These are phyloP conservation scores for Trypanosoma avium DNA, from an alignment of 208 protist genomes.

Conservation along the genomic window DNA sequence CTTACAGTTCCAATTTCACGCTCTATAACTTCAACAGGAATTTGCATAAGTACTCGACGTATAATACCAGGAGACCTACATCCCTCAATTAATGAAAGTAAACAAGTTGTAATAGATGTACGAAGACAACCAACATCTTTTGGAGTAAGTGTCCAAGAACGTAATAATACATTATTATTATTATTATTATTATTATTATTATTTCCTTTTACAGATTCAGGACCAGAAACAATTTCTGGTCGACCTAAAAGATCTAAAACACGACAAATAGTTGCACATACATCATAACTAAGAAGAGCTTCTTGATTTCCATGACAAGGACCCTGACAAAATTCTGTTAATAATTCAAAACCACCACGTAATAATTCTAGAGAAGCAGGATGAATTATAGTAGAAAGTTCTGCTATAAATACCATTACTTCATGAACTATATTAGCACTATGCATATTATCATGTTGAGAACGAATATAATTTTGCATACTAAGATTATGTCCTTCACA, in stretches of 20 bases:
- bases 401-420: conserved; percentile 58
- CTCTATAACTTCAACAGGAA: conserved; percentile 52
- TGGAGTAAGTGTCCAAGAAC: conserved; percentile 17
- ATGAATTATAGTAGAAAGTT: conserved; percentile 49
- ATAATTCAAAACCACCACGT: conserved; percentile 66
- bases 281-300: conserved; percentile 55
- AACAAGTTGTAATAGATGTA: conserved; percentile 44
- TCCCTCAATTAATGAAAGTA: conserved; percentile 76
- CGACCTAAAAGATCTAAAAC: conserved; percentile 33
- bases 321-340: conserved; percentile 93
- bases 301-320: conserved; percentile 89
- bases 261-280: conserved; percentile 44
- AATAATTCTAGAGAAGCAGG: conserved; percentile 51
- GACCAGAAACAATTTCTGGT: not conserved
- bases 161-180: conserved; percentile 1
- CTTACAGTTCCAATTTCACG: conserved; percentile 40
- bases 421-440: conserved; percentile 87
- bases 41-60: conserved; percentile 49
- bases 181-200: not conserved
- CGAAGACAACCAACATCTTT: conserved; percentile 49
- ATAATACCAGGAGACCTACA: conserved; percentile 49
- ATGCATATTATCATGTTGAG: conserved; percentile 77
- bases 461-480: conserved; percentile 91
- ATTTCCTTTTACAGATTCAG: not conserved
- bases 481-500: conserved; percentile 89